Evolutionary conservation across 2,329 filamentous ascomycete species (phyloP), one percentile per base, ranked within the genome.

Genomic region (Pseudogymnoascus sp.): DNA sequence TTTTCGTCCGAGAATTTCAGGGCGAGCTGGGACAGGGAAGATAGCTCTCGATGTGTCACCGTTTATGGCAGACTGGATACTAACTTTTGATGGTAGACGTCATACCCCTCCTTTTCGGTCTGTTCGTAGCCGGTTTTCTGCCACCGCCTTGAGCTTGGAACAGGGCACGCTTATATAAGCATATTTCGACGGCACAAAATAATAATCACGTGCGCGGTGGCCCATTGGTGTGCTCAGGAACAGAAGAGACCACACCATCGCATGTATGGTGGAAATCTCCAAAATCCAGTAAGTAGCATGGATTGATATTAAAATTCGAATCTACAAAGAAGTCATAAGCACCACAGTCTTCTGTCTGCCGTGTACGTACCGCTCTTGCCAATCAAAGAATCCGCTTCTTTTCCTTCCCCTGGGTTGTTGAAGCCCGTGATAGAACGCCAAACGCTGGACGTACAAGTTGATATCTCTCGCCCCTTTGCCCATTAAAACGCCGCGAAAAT

Each of bases 361-460:
- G 11, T 55, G 29, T 55, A 55, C 49, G 49, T 55, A 55, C 49
- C 49, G 49, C 49, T 33, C 49, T 55, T 33, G n/a, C 49, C 6
- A 23, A 52, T 52, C n/a, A 33, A 52, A 19, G 49, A 55, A 55
- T 19, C 26, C 26, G 8, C 49, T 55, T 55, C 49, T 41, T 60
- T 60, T 60, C 58, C 58, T 60, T 60, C 33, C 58, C 4, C 37
- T 39, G 58, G 58, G 58, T 38, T 60, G 58, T 60, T 60, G 58
- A 60, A 60, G 58, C 58, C 58, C 58, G 37, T 60, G 49, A 33
- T 55, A 33, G 49, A 55, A 55, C 49, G 49, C 49, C 49, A 55
- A 55, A 55, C 49, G 49, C 49, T 33, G 49, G 49, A 55, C 49
- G 49, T 55, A 55, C 49, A 55, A 55, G 49, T 55, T 55, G 49